Percentiles rank a stretch among this genome's conserved stretches.
phyloP scores from a whole-genome alignment of 176 grass and related monocot species.

The Carex pumila region DNA sequence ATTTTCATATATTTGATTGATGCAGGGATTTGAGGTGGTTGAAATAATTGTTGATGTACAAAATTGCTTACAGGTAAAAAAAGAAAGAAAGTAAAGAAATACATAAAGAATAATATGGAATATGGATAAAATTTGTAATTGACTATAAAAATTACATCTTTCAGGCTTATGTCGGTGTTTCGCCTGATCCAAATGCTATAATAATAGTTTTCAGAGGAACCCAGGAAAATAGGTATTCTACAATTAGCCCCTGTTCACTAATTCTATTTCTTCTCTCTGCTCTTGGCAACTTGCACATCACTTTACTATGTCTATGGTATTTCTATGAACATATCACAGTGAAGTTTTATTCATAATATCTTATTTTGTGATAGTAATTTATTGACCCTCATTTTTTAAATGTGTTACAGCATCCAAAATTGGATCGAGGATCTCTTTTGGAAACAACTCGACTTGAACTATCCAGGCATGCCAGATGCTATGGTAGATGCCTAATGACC shows the following conservation, averaged over 20 bases:
- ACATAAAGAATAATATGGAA: not conserved
- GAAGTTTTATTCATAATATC: not conserved
- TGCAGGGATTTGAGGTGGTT: slow-evolving; percentile 72
- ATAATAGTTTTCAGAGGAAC: slow-evolving; percentile 95
- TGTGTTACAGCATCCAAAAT: slow-evolving; percentile 63
- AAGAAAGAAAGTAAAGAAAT: not conserved
- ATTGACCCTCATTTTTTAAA: slow-evolving; percentile 3
- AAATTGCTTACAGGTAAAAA: slow-evolving; percentile 66
- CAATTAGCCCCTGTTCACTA: not conserved
- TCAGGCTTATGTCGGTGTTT: slow-evolving; percentile 95
- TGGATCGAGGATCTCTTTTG: slow-evolving; percentile 89
- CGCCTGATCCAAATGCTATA: slow-evolving; percentile 61
- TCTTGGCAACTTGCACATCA: not conserved
- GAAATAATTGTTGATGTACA: slow-evolving; percentile 74
- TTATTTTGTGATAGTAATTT: slow-evolving; percentile 3
- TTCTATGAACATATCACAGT: not conserved
- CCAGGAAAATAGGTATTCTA: slow-evolving; percentile 72
- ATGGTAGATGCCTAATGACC: slow-evolving; percentile 40
- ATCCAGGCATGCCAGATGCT: slow-evolving; percentile 75
- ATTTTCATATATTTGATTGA: slow-evolving; percentile 23
- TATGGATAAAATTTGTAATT: not conserved
- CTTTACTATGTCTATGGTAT: not conserved
- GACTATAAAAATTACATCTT: not conserved
- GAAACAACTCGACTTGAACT: slow-evolving; percentile 93
- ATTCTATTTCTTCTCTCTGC: not conserved